Conservation (phyloP, 345 rosid species). For the Aethionema arabicum region DNA sequence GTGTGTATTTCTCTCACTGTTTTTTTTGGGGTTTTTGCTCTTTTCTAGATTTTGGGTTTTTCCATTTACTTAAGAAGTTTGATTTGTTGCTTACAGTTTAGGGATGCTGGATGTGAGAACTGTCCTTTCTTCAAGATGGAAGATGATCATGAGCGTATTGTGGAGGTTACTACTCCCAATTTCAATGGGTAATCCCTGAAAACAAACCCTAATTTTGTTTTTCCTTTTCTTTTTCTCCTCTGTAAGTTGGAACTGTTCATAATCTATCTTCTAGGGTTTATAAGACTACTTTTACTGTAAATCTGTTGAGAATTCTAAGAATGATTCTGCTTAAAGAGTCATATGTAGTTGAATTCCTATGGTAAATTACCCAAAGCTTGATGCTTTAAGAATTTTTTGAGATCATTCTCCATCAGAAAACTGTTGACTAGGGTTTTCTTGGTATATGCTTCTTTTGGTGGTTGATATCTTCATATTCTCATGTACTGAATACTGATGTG, state of each 20-base stretch:
- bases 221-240: neutral
- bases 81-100: slow-evolving; percentile 38
- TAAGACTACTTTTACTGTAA: neutral
- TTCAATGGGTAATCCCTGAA: slow-evolving; percentile 57
- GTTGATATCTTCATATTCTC: slow-evolving; percentile 1
- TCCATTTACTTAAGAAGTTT: neutral
- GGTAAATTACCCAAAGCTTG: slow-evolving; percentile 5
- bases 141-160: slow-evolving; percentile 78
- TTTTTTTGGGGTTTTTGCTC: neutral
- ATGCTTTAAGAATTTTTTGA: neutral
- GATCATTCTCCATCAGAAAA: neutral
- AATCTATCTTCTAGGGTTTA: slow-evolving; percentile 9
- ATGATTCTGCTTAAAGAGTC: neutral
- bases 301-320: neutral
- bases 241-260: neutral
- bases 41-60: neutral
- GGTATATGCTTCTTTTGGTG: neutral
- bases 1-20: slow-evolving; percentile 33
- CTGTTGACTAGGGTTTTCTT: neutral
- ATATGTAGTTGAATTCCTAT: neutral
- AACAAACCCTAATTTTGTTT: neutral
- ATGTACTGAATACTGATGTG: slow-evolving; percentile 5
- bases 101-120: slow-evolving; percentile 89
- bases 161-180: slow-evolving; percentile 82
- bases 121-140: slow-evolving; percentile 88